Evolutionary conservation across 768 basidiomycete genomes (phyloP), one percentile per base, ranked within the genome.

Genomic region (Termitomyces sp.): DNA sequence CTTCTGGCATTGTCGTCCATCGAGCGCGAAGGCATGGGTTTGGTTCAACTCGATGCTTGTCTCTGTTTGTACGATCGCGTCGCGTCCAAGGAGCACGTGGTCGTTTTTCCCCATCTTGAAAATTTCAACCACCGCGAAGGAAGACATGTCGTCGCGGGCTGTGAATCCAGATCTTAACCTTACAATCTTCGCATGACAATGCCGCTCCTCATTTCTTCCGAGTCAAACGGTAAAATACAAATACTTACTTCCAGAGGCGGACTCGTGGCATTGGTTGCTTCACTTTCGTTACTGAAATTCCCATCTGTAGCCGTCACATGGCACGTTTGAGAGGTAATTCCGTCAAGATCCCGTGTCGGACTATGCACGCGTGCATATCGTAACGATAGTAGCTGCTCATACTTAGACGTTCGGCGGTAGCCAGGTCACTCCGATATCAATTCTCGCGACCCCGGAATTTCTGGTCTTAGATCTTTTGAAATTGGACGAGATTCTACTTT

Each of bases 31-130:
- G 63, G 60, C 62, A 65, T 60, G 60, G 43, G 31, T 46, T 25
- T 27, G 37, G 58, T 64, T 55, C 14, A 56, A 59, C 46, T 62
- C 52, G 43, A 42, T 40, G 41, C 59, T 60, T 58, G 53, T 31
- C 32, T 32, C 48, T 61, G 34, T 59, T 63, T 65, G 56, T 35
- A 42, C 46, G 31, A 50, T 54, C 62, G 61, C 61, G 63, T 62
- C 63, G 63, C 63, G 63, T 62, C 41, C 11, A 40, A 10, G 17
- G 31, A 29, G 46, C 63, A 64, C 63, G 61, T 64, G 63, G 52
- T 19, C 58, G 51, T 31, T 40, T 25, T 40, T 25, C 21, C n/a
- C 19, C 2, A 25, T 16, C 17, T 16, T 31, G 6, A 4, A 3
- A 10, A 31, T 49, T 27, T 35, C 17, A 14, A 25, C 34, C 35